These are phyloP conservation scores for Trichocomaceae sp. DNA, from an alignment of 2,329 filamentous ascomycete species.

Conservation along the genomic window DNA sequence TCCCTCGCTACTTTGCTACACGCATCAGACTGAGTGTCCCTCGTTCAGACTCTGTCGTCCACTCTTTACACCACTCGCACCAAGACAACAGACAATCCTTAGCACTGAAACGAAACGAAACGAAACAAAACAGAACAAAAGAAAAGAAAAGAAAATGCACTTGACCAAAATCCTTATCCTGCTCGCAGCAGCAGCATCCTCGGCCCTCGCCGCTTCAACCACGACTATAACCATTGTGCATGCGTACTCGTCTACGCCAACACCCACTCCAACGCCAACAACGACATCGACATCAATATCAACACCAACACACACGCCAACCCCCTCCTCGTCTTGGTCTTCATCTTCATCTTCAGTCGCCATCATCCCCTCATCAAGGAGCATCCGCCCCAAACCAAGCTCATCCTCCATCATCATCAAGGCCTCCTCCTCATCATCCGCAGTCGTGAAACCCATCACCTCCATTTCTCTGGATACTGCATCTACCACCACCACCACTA, in stretches of 20 bases:
- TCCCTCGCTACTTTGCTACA: not conserved
- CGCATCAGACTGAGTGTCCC: not conserved
- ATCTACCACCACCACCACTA: constrained; percentile 1
- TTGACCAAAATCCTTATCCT: constrained; percentile 29
- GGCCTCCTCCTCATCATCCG: constrained; percentile 1
- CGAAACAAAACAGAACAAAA: not conserved
- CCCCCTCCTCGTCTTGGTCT: not conserved
- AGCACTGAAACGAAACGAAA: too few species aligned
- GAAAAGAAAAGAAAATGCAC: constrained; percentile 23
- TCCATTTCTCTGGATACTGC: not conserved
- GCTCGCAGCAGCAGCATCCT: constrained; percentile 19
- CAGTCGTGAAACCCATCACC: not conserved
- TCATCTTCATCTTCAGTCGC: not conserved
- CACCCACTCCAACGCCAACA: constrained; percentile 12
- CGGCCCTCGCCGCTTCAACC: constrained; percentile 22
- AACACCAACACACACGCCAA: constrained; percentile 1
- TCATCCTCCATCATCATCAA: constrained; percentile 6
- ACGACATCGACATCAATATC: constrained; percentile 13
- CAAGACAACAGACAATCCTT: too few species aligned
- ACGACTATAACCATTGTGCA: constrained; percentile 24
- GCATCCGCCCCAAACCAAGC: not conserved
- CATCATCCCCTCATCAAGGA: constrained; percentile 1
- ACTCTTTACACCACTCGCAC: not conserved
- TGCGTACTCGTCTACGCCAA: constrained; percentile 11
- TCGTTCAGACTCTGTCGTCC: constrained; percentile 9